phyloP scores from a whole-genome alignment of 192 early-diverging fungal genomes.

The Coemansia sp. region DNA sequence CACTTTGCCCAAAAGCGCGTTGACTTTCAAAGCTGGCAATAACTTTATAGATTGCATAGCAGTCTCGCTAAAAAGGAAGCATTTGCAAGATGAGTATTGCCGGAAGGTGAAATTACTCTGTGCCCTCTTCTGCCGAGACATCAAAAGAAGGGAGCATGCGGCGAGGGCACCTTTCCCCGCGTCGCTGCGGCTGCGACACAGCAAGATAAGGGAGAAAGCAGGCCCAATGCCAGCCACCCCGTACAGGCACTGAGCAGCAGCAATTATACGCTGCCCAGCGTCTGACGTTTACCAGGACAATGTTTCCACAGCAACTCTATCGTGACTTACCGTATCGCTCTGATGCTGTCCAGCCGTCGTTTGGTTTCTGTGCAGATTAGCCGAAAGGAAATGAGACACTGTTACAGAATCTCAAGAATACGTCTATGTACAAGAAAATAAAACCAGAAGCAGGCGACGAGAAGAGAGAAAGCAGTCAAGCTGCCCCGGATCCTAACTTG shows the following conservation, averaged over 20 bases:
- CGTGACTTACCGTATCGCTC: background rate
- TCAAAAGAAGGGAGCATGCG: background rate
- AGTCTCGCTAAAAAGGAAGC: background rate
- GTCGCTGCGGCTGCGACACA: background rate
- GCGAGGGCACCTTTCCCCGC: background rate
- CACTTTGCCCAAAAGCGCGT: slow-evolving; percentile 3
- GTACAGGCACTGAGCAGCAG: background rate
- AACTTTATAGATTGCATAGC: background rate
- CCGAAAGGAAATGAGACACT: background rate
- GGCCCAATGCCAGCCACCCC: too few relatives aligned
- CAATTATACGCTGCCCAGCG: background rate
- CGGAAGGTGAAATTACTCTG: background rate
- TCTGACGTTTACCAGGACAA: background rate
- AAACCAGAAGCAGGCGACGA: slow-evolving; percentile 6
- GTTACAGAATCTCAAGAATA: slow-evolving; percentile 2
- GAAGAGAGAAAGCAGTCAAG: background rate
- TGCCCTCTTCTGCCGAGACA: background rate
- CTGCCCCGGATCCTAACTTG: background rate
- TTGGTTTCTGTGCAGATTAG: slow-evolving; percentile 1
- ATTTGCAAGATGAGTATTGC: background rate
- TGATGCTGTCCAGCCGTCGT: background rate
- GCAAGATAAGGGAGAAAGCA: background rate
- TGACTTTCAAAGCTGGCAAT: background rate
- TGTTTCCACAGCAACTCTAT: background rate
- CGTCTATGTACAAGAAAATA: slow-evolving; percentile 16